Percentiles rank a stretch among this genome's conserved stretches.
phyloP scores from a whole-genome alignment of 164 flowering plant genomes.

The Kalanchoe fedtschenkoi region DNA sequence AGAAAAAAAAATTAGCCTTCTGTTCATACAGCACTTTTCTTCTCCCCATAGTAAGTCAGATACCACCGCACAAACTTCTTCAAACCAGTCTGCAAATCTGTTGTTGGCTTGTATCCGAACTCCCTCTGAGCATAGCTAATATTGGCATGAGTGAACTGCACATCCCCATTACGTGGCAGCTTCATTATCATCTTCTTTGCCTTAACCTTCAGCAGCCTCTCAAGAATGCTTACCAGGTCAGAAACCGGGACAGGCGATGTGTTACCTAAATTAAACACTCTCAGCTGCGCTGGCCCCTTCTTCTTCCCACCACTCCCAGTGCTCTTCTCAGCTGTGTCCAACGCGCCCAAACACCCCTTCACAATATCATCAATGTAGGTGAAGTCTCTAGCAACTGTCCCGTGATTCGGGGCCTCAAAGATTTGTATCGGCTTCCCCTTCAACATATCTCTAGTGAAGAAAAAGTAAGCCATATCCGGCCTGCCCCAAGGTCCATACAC shows the following conservation, averaged over 20 bases:
- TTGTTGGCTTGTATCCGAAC: slow-evolving; percentile 36
- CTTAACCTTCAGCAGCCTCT: slow-evolving; percentile 40
- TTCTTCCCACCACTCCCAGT: slow-evolving; percentile 48
- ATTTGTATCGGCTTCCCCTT: slow-evolving; percentile 33
- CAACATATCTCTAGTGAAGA: slow-evolving; percentile 36
- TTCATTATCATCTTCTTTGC: slow-evolving; percentile 29
- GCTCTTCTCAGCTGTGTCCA: slow-evolving; percentile 48
- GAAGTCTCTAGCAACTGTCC: slow-evolving; percentile 44
- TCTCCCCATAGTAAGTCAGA: slow-evolving; percentile 22
- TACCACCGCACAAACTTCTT: slow-evolving; percentile 49
- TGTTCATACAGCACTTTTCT: slow-evolving; percentile 25
- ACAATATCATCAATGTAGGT: slow-evolving; percentile 54
- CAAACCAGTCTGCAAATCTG: slow-evolving; percentile 38
- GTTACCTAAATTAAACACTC: slow-evolving; percentile 46
- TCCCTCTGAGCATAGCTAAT: slow-evolving; percentile 39
- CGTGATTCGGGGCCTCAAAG: slow-evolving; percentile 29
- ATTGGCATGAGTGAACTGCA: slow-evolving; percentile 41
- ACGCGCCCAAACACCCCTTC: slow-evolving; percentile 37
- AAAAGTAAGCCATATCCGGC: slow-evolving; percentile 52
- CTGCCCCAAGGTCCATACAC: slow-evolving; percentile 58
- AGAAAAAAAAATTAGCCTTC: background rate
- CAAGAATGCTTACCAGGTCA: slow-evolving; percentile 33
- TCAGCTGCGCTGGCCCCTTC: slow-evolving; percentile 28
- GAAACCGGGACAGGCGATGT: slow-evolving; percentile 41
- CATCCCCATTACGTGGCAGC: slow-evolving; percentile 51